phyloP scores from a whole-genome alignment of 2,329 filamentous ascomycete genomes.

The Fusarium chlamydosporum region DNA sequence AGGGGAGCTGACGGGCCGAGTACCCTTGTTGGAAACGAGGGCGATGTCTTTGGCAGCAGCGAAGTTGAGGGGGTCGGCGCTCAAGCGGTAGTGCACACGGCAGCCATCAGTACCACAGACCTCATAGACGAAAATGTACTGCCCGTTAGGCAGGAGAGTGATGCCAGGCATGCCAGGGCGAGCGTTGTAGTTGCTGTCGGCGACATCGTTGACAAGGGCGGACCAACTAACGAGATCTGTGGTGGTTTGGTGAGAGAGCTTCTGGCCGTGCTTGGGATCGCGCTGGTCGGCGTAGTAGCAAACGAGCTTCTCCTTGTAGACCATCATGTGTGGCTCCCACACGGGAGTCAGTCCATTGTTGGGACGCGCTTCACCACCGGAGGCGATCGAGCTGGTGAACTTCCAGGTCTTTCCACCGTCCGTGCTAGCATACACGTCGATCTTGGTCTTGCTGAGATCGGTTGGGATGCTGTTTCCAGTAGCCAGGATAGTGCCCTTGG shows the following conservation, averaged over 20 bases:
- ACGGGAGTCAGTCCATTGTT: slow-evolving; percentile 77
- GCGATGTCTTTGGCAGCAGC: slow-evolving; percentile 49
- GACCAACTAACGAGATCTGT: slow-evolving; percentile 73
- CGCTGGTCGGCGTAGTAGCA: slow-evolving; percentile 81
- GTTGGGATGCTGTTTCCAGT: slow-evolving; percentile 72
- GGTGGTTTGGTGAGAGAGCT: slow-evolving; percentile 74
- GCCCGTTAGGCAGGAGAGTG: slow-evolving; percentile 67
- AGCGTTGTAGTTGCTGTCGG: slow-evolving; percentile 70
- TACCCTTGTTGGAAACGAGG: slow-evolving; percentile 54
- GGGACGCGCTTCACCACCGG: slow-evolving; percentile 72
- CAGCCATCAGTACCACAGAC: slow-evolving; percentile 63
- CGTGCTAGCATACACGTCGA: slow-evolving; percentile 75
- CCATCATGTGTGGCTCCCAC: slow-evolving; percentile 79
- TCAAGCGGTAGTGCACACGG: slow-evolving; percentile 62
- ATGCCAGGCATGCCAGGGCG: slow-evolving; percentile 79
- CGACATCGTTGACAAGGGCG: slow-evolving; percentile 69
- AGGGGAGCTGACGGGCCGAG: slow-evolving; percentile 58
- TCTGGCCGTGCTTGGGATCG: slow-evolving; percentile 73
- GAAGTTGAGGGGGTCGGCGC: slow-evolving; percentile 57
- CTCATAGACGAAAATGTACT: slow-evolving; percentile 73
- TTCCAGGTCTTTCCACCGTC: slow-evolving; percentile 75
- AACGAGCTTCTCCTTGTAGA: slow-evolving; percentile 71
- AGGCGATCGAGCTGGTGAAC: slow-evolving; percentile 76
- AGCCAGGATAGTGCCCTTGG: slow-evolving; percentile 73
- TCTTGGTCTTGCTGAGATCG: slow-evolving; percentile 73